A percentile compares a stretch with the other conserved stretches of the same genome.
Conservation (phyloP, 768 basidiomycete genomes). For the Mycena crocata region DNA sequence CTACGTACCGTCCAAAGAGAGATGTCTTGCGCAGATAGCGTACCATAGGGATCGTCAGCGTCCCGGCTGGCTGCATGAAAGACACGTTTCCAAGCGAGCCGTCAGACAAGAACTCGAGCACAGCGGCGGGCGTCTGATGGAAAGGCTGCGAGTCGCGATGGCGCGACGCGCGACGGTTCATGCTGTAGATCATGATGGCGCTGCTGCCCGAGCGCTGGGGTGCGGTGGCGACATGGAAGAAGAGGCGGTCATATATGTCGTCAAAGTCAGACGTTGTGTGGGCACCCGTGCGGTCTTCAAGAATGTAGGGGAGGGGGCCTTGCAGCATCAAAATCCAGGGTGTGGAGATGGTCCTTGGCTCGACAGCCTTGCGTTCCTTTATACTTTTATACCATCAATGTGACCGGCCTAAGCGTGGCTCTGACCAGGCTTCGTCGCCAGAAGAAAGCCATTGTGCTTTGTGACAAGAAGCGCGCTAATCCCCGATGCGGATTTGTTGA, state of each 20-base stretch:
- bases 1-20: conserved; percentile 73
- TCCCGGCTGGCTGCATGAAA: conserved; percentile 56
- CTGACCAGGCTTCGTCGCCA: conserved; percentile 18
- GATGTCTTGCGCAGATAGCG: conserved; percentile 73
- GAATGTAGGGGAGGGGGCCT: conserved; percentile 60
- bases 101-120: conserved; percentile 70
- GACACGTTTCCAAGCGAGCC: conserved; percentile 70
- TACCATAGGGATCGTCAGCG: conserved; percentile 66
- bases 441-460: conserved; percentile 21
- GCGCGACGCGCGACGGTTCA: conserved; percentile 72
- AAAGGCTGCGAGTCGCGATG: conserved; percentile 66
- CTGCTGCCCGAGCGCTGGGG: conserved; percentile 50
- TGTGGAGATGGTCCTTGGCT: background rate
- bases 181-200: conserved; percentile 70
- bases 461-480: conserved; percentile 30
- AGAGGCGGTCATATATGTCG: conserved; percentile 82
- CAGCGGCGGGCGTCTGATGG: conserved; percentile 62
- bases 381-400: conserved; percentile 29
- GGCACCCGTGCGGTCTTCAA: conserved; percentile 76
- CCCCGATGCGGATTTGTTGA: conserved; percentile 24
- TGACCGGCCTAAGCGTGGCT: conserved; percentile 21
- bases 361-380: conserved; percentile 15
- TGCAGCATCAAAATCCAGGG: conserved; percentile 33
- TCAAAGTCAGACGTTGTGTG: conserved; percentile 73
- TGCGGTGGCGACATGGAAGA: conserved; percentile 68